Base-by-base conservation (phyloP, 208 protist genomes). In the Herpetomonas samuelpessoai region DNA sequence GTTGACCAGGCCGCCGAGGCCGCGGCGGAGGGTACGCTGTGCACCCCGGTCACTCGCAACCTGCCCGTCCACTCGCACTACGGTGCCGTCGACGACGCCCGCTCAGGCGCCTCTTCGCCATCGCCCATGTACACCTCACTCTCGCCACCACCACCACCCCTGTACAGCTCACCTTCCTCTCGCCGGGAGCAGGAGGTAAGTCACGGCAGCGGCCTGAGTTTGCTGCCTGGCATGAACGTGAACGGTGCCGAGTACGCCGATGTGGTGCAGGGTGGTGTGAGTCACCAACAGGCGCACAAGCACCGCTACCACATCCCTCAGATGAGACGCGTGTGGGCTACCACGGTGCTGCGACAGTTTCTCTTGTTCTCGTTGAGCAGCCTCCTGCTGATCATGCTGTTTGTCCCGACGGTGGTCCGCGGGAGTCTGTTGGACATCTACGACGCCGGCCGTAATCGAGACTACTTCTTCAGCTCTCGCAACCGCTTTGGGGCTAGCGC, bases 1-100 rank as follows among this genome's bases (percentile, higher is more conserved):
- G 31, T 61, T 3, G 56, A 49, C 24, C 24, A 49, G 21, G 51
- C 51, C 16, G 54, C 39, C 16, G 14, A 41, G 35, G 35, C 35
- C 6, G 35, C 35, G 35, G 35, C 35, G 14, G 35, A 41, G 14
- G 35, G 35, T 6, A 41, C 35, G 35, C 35, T 41, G 9, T 41
- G 35, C 35, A 41, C 35, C 9, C 35, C 35, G 9, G 35, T 41
- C 35, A 41, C 35, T 6, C 6, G 35, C 9, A 41, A 41, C 35
- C 35, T 41, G 35, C 35, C 35, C 6, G 35, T 6, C 35, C 35
- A 6, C 35, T 41, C 35, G 14, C 35, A 14, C 35, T 41, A 41
- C 35, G 35, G 35, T 14, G 35, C 9, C 14, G 35, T 41, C 35
- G 35, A 41, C 35, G 35, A 41, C 35, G 35, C 35, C 35, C 6